Evolutionary conservation across 176 grass and related monocot genomes (phyloP), one percentile per base, ranked within the genome.

Genomic region (Cenchrus purpureus): DNA sequence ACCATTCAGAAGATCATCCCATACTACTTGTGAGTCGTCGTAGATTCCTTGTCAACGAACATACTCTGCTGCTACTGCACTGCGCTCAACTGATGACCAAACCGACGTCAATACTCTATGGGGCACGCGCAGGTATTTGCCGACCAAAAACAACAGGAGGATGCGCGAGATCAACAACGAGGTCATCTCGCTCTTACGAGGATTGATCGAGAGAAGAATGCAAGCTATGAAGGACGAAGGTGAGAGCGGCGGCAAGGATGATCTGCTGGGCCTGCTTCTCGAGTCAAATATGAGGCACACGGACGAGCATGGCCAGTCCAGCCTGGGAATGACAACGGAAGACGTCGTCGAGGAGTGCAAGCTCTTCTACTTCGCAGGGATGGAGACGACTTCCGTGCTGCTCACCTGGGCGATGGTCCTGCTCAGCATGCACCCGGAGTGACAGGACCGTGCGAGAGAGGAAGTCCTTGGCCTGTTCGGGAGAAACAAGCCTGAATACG

Each of bases 281-380:
- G 84, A 90, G 55, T 86, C 84, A 4, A 90, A 86, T 51, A 44
- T 73, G 62, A 59, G 56, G n/a, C 32, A 86, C 19, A 37, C 34
- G 3, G 69, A 75, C 37, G 82, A 81, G 22, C 7, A 90, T 10
- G 87, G 76, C 7, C 79, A 52, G 16, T 58, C 76, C 12, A 78
- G 28, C 19, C 61, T 57, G 44, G 74, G 81, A 11, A 77, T 90
- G 83, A 82, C 77, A 3, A 77, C 53, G 12, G 78, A 90, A 16
- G 88, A 92, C 1, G 67, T 92, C 71, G 79, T 92, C 1, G 90
- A 82, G 43, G 90, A 92, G 50, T 89, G 90, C 73, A 92, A 86
- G 62, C 59, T 92, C 19, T 92, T 88, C 71, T 92, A 92, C 78
- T 88, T 92, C 67, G 86, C 86, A 12, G 86, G 90, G 2, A 77